Evolutionary conservation across 2,329 filamentous ascomycete genomes (phyloP), one percentile per base, ranked within the genome.

Genomic region (Stachybotrys elegans): DNA sequence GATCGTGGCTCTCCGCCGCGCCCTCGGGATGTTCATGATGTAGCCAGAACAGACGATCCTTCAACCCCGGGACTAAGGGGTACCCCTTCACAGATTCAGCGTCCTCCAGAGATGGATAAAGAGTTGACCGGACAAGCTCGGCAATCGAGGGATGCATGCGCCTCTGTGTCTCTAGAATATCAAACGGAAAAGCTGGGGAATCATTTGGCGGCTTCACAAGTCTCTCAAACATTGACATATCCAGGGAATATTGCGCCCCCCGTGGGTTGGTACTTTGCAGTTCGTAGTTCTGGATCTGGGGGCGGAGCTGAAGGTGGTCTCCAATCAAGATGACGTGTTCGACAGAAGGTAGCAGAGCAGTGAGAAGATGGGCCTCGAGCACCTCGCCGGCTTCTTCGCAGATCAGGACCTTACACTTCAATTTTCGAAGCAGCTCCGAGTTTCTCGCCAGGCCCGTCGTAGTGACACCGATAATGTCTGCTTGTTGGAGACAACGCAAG

Each of bases 301-400:
- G 81, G 1, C 80, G 73, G 2, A 85, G 67, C 52, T 85, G 81
- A 17, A 71, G 63, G 46, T 84, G 80, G 51, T 85, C 82, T 0
- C 82, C 81, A 31, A 85, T 84, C 13, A 80, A 68, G 16, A 86
- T 78, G 6, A 70, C 63, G 46, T 87, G 82, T 55, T 86, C 72
- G 0, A 84, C 57, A 0, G 72, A 71, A 0, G 81, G 80, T 0
- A 83, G 62, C 4, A 86, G 57, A 0, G 81, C 72, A 0, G 78
- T 78, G 1, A 86, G 56, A 3, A 78, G 64, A 46, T 86, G 81
- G 0, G 78, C 69, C 56, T 88, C 84, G 23, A 86, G 65, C 0
- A 87, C 78, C 48, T 88, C 83, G 0, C 76, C 83, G 2, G 83
- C 83, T 53, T 88, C 83, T 56, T 88, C 83, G 25, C 78, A 84